Evolutionary conservation across 805 yeast species (phyloP), one percentile per base, ranked within the genome.

Genomic region (Lachancea waltii): DNA sequence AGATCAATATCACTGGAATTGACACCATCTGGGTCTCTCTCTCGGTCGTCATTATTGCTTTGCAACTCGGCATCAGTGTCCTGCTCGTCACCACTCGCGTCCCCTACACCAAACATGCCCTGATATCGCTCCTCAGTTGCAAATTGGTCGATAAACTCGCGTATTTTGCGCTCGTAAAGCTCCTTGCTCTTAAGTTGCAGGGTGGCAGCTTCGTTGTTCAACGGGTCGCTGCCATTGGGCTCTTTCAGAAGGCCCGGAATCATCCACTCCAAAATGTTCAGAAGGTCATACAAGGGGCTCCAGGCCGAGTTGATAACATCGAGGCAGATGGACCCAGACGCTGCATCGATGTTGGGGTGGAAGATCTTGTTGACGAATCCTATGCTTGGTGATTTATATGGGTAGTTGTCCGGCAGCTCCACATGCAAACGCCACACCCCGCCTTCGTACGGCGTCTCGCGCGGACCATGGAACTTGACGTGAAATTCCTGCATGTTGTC

Each of bases 271-370:
- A 92, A 85, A 18, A 90, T 84, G 58, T 92, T 92, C 47, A 80
- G 68, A 47, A 92, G 72, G 39, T 92, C 97, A 67, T 87, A 90
- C 86, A 90, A 84, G 2, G 98, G 97, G 29, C 95, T 84, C 98
- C 98, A 90, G 0, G 97, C 86, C 56, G 90, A 96, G 59, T 90
- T 90, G 46, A 90, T 89, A 13, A 92, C 97, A 59, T 90, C 97
- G 35, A 90, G 75, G 62, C 98, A 90, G 5, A 90, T 96, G 0
- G 94, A 79, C 0, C 98, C 98, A 11, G 77, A 79, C 19, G 77
- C 71, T 57, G 87, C 94, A 57, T 90, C 98, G 45, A 90, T 87
- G 55, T 90, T 90, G 5, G 98, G 98, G 59, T 90, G 98, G 63
- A 77, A 89, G 14, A 92, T 90, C 56, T 81, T 83, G 63, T 89